Evolutionary conservation across 305 asterid species (phyloP).

Genomic region (Fraxinus paxiana): DNA sequence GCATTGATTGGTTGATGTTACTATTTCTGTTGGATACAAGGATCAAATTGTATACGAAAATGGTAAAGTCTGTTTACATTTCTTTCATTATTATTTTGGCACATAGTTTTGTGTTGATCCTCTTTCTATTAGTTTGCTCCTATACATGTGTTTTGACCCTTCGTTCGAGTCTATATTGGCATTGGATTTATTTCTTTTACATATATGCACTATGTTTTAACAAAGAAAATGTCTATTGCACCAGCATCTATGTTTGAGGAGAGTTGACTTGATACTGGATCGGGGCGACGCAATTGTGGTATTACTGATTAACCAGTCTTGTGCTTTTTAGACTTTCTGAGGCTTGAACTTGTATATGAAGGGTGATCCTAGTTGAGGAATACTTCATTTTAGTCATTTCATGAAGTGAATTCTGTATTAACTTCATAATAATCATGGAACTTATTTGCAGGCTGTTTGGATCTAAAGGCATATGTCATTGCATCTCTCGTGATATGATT

Average conservation of each 20-base stretch:
- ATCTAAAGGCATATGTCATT: too few relatives aligned
- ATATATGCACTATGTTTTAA: background rate
- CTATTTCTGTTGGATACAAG: constrained; percentile 25
- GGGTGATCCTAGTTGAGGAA: background rate
- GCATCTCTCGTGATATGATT: too few relatives aligned
- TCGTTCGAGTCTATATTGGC: background rate
- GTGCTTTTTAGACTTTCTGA: background rate
- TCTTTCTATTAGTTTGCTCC: background rate
- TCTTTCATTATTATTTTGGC: background rate
- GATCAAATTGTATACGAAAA: constrained; percentile 7
- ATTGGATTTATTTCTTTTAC: background rate
- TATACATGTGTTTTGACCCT: background rate
- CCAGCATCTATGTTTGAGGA: background rate
- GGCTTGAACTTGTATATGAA: background rate
- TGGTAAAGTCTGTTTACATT: background rate
- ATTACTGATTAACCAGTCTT: background rate
- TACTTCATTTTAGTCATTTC: background rate
- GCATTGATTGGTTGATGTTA: constrained; percentile 16
- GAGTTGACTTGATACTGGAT: background rate
- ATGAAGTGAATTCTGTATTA: background rate
- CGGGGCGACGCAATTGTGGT: background rate
- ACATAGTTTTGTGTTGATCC: background rate
- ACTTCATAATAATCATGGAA: background rate
- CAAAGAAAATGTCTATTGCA: background rate
- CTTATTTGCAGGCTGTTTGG: background rate